Conservation (phyloP, 192 early-diverging fungal species). For the Pilobolus umbonatus region DNA sequence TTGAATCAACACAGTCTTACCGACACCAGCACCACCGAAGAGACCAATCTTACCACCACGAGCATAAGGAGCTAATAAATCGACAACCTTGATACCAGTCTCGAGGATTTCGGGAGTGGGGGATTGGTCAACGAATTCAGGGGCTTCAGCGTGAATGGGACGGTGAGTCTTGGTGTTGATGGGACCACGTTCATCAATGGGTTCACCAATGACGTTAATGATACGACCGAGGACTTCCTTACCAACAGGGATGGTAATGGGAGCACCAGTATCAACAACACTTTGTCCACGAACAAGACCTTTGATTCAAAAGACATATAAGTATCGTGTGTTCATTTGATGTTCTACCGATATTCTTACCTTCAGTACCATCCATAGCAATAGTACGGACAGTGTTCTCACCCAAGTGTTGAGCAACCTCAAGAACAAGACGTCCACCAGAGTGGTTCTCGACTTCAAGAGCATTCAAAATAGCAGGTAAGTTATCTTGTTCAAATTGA, state of each 20-base stretch:
- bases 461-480: constrained; percentile 95
- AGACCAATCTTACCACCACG: constrained; percentile 99
- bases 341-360: constrained; percentile 4
- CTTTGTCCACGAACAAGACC: constrained; percentile 94
- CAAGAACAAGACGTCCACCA: constrained; percentile 84
- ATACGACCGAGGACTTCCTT: constrained; percentile 96
- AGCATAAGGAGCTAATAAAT: constrained; percentile 93
- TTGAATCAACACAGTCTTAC: constrained; percentile 99
- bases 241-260: constrained; percentile 91
- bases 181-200: constrained; percentile 96
- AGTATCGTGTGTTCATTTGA: background rate
- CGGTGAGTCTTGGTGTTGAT: constrained; percentile 85
- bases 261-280: constrained; percentile 89
- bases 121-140: constrained; percentile 94
- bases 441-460: constrained; percentile 86
- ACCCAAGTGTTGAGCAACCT: constrained; percentile 96
- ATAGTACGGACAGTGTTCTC: constrained; percentile 99
- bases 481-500: constrained; percentile 86
- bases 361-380: constrained; percentile 99
- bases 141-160: constrained; percentile 91
- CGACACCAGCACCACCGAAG: constrained; percentile 99
- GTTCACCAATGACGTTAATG: constrained; percentile 99
- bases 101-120: constrained; percentile 92
- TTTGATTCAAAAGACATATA: background rate
- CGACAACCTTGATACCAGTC: constrained; percentile 99